Evolutionary conservation across 1,139 yeast species (phyloP), one percentile per base, ranked within the genome.

Genomic region (Debaryomyces sp.): DNA sequence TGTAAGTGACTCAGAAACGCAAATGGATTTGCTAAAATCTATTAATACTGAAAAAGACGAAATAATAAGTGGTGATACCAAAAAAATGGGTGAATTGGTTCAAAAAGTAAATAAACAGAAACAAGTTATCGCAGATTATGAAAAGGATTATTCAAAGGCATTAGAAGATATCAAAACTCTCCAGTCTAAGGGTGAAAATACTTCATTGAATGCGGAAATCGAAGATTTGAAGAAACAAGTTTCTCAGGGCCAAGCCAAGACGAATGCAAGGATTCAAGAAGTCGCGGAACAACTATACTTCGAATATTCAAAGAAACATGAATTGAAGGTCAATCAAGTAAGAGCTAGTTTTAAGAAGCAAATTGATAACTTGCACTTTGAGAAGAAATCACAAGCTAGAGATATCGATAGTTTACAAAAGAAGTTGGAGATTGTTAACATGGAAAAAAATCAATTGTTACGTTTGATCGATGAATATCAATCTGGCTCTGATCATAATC

Each of bases 231-330:
- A 60, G 44, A 49, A 57, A 36, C 61, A 64, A 39, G 49, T 64
- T 8, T 67, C 67, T 41, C 78, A 76, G n/a, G 69, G 80, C 3
- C 81, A 77, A 50, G 69, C 74, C 43, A 48, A 50, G 36, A 51
- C 57, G 3, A 59, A 57, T 30, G 45, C 47, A 24, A 75, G 80
- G 53, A 66, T 85, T 29, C 81, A 82, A 51, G 76, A 78, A 54
- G 68, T 86, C 37, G 85, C 90, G 0, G 85, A 83, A 51, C 88
- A 84, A 55, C 69, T 87, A 12, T 87, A 86, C 58, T 71, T 77
- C 22, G 89, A 85, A 58, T 87, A 87, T 61, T 78, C 87, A 3
- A 80, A 83, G 45, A 87, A 87, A 59, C 94, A 87, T 59, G 87
- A 81, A 55, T 77, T 78, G 50, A 86, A 86, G 47, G 50, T 60